phyloP scores from a whole-genome alignment of 108 stramenopile species.

The Nitzschia palea region DNA sequence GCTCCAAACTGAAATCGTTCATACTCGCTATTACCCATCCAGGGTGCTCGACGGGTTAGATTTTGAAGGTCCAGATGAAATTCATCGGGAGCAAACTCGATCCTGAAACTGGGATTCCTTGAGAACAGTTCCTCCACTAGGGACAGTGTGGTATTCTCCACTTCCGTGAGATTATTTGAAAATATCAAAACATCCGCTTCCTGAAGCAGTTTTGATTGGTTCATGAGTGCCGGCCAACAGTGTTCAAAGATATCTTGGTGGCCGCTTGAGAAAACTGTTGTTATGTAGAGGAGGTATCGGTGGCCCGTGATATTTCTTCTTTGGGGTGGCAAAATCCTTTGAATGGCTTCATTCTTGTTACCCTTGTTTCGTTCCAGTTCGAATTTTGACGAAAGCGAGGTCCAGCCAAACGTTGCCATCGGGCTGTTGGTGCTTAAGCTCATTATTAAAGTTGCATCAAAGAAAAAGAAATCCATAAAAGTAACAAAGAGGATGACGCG shows the following conservation, averaged over 20 bases:
- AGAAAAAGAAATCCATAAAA: too few relatives aligned
- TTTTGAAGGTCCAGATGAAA: neutral
- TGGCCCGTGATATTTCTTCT: too few relatives aligned
- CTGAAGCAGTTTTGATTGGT: neutral
- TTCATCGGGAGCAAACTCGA: neutral
- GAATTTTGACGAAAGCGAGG: too few relatives aligned
- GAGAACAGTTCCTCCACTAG: neutral
- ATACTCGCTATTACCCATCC: too few relatives aligned
- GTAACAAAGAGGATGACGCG: too few relatives aligned
- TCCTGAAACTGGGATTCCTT: neutral
- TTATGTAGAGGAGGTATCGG: slow-evolving; percentile 9
- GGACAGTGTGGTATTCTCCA: neutral
- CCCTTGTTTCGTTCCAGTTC: too few relatives aligned
- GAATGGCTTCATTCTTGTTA: too few relatives aligned
- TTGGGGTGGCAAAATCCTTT: too few relatives aligned
- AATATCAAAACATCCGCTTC: slow-evolving; percentile 5
- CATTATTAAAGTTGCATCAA: too few relatives aligned
- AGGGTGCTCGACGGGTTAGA: too few relatives aligned
- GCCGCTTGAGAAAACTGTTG: neutral
- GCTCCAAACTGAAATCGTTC: slow-evolving; percentile 2
- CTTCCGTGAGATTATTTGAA: neutral
- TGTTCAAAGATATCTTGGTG: neutral
- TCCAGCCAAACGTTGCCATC: too few relatives aligned
- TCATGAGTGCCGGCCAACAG: slow-evolving; percentile 7
- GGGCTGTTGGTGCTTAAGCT: too few relatives aligned